phyloP scores from a whole-genome alignment of 495 filamentous ascomycete genomes.

The Penicillium steckii region DNA sequence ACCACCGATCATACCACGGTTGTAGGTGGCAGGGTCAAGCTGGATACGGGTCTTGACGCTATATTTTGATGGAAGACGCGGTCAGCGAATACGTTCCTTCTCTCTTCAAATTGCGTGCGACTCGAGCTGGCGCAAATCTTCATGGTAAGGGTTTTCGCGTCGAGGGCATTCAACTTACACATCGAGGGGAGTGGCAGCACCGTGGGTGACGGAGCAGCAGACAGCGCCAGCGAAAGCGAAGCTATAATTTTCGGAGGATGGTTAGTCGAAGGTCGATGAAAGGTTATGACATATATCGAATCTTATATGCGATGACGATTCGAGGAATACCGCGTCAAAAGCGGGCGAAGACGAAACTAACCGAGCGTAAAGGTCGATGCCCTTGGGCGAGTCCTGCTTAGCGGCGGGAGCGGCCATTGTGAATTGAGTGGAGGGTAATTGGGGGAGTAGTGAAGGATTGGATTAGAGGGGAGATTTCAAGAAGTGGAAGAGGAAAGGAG shows the following conservation, averaged over 20 bases:
- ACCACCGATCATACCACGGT: constrained; percentile 83
- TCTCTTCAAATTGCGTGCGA: too few species aligned
- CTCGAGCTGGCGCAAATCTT: neutral
- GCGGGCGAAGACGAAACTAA: neutral
- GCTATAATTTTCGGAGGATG: constrained; percentile 64
- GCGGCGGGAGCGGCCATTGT: constrained; percentile 47
- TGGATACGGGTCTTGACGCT: constrained; percentile 96
- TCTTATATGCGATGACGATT: neutral
- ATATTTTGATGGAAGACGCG: constrained; percentile 11
- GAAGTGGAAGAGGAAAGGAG: constrained; percentile 16
- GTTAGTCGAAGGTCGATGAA: constrained; percentile 53
- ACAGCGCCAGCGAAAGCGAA: constrained; percentile 89
- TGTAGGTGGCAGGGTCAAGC: constrained; percentile 87
- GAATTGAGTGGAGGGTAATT: constrained; percentile 23
- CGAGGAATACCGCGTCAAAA: neutral
- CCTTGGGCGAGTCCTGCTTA: constrained; percentile 22
- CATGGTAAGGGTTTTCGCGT: too few species aligned
- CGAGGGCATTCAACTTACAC: constrained; percentile 66
- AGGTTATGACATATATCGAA: neutral
- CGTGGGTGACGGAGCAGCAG: constrained; percentile 94
- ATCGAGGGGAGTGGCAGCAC: constrained; percentile 89
- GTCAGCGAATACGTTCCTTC: too few species aligned
- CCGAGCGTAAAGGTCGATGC: neutral
- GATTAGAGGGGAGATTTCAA: constrained; percentile 6
- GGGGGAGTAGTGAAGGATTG: too few species aligned